Evolutionary conservation across 1,284 basidiomycete species (phyloP).

Genomic region (Apiotrichum veenhuisii): DNA sequence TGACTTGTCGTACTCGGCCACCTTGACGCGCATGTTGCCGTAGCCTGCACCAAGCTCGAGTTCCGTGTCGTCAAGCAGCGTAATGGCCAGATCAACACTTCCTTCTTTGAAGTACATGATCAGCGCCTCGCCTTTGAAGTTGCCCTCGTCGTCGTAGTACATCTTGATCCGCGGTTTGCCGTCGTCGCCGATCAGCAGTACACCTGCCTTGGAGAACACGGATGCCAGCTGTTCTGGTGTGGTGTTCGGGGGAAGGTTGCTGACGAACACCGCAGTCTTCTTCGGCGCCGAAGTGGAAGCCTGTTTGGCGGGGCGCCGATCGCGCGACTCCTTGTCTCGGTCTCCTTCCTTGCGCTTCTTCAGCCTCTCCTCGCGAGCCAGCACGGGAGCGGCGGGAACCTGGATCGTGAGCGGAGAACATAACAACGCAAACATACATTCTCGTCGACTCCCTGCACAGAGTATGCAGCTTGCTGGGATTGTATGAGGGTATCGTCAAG

Average conservation of each 20-base stretch:
- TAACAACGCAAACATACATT: constrained; percentile 56
- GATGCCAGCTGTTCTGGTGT: constrained; percentile 69
- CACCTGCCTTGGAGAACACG: constrained; percentile 83
- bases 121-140: constrained; percentile 90
- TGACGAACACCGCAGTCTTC: constrained; percentile 91
- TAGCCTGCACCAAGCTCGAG: constrained; percentile 69
- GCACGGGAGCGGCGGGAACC: constrained; percentile 76
- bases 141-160: constrained; percentile 83
- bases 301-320: constrained; percentile 56
- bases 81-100: constrained; percentile 79
- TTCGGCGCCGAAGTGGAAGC: constrained; percentile 43
- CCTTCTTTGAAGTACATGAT: constrained; percentile 98
- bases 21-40: constrained; percentile 72
- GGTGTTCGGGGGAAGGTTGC: constrained; percentile 74
- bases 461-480: constrained; percentile 88
- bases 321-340: constrained; percentile 27
- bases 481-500: constrained; percentile 75
- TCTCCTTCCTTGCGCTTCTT: constrained; percentile 60
- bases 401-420: constrained; percentile 38
- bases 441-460: constrained; percentile 84
- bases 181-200: constrained; percentile 85
- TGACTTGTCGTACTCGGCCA: constrained; percentile 68
- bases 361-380: constrained; percentile 58
- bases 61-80: constrained; percentile 87
- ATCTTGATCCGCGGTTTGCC: constrained; percentile 88